Conservation (phyloP, 192 early-diverging fungal genomes). For the Coemansia sp. region DNA sequence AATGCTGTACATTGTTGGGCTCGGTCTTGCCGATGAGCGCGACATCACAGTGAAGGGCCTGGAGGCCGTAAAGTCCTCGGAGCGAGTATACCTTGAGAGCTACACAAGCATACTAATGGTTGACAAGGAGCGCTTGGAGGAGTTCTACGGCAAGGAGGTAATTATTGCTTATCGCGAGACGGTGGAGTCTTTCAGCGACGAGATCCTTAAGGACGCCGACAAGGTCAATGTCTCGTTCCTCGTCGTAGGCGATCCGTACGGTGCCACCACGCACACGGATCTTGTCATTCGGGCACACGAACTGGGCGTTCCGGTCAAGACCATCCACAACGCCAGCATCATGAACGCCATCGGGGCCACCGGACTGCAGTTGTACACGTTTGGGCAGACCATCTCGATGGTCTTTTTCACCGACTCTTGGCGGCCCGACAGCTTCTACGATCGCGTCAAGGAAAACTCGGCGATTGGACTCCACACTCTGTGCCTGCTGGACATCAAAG, state of each 20-base stretch:
- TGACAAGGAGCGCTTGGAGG: slow-evolving; percentile 65
- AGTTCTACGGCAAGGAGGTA: slow-evolving; percentile 81
- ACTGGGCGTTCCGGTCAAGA: slow-evolving; percentile 74
- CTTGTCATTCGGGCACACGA: slow-evolving; percentile 91
- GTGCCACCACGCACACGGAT: slow-evolving; percentile 97
- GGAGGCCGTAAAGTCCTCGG: slow-evolving; percentile 81
- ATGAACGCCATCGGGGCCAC: slow-evolving; percentile 97
- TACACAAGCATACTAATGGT: slow-evolving; percentile 95
- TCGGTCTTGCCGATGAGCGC: slow-evolving; percentile 92
- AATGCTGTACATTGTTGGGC: slow-evolving; percentile 85
- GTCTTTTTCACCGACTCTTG: slow-evolving; percentile 96
- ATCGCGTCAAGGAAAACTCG: slow-evolving; percentile 83
- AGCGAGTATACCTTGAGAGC: slow-evolving; percentile 88
- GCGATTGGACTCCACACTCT: slow-evolving; percentile 86
- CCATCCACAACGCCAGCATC: slow-evolving; percentile 99
- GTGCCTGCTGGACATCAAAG: slow-evolving; percentile 96
- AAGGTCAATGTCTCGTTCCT: slow-evolving; percentile 88
- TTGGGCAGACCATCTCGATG: slow-evolving; percentile 97
- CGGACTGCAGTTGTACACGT: slow-evolving; percentile 95
- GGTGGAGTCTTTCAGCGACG: slow-evolving; percentile 88
- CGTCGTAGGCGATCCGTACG: slow-evolving; percentile 96
- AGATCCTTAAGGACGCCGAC: slow-evolving; percentile 84
- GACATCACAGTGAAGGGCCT: slow-evolving; percentile 97
- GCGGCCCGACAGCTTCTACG: slow-evolving; percentile 96
- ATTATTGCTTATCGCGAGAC: slow-evolving; percentile 94